Conservation (phyloP, 73 alveolate species). For the Paramecium bursaria region DNA sequence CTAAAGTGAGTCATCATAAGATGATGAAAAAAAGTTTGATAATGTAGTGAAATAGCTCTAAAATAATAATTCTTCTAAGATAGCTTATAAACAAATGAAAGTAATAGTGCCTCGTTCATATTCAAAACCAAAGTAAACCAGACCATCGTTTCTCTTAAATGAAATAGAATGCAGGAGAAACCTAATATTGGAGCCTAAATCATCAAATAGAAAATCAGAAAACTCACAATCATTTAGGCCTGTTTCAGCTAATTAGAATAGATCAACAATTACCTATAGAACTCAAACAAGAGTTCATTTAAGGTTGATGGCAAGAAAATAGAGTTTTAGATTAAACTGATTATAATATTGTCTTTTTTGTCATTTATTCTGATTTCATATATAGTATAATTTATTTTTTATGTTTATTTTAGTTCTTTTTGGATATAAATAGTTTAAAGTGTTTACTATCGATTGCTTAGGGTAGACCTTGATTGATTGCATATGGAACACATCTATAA, state of each 20-base stretch:
- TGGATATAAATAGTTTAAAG: conserved; percentile 67
- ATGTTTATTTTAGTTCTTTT: conserved; percentile 67
- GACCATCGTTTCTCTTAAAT: not conserved
- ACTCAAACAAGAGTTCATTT: too few relatives aligned
- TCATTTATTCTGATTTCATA: too few relatives aligned
- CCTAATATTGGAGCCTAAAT: conserved; percentile 21
- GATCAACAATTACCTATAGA: conserved; percentile 21
- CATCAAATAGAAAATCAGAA: not conserved
- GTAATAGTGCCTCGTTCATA: not conserved
- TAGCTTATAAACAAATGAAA: not conserved
- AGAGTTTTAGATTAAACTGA: too few relatives aligned
- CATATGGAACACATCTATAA: conserved; percentile 62
- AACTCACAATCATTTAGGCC: too few relatives aligned
- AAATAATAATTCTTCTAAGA: not conserved
- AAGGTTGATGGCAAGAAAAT: too few relatives aligned
- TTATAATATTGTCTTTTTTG: too few relatives aligned
- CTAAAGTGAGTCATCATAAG: not conserved
- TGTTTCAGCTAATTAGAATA: not conserved
- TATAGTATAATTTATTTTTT: too few relatives aligned
- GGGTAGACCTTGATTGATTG: conserved; percentile 62
- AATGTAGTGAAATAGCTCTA: not conserved
- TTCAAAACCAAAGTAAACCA: not conserved
- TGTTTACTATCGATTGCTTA: conserved; percentile 58
- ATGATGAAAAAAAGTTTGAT: too few relatives aligned
- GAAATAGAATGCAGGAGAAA: conserved; percentile 46